These are phyloP conservation scores for Myxozyma mucilagina DNA, from an alignment of 805 yeast genomes.

Conservation along the genomic window DNA sequence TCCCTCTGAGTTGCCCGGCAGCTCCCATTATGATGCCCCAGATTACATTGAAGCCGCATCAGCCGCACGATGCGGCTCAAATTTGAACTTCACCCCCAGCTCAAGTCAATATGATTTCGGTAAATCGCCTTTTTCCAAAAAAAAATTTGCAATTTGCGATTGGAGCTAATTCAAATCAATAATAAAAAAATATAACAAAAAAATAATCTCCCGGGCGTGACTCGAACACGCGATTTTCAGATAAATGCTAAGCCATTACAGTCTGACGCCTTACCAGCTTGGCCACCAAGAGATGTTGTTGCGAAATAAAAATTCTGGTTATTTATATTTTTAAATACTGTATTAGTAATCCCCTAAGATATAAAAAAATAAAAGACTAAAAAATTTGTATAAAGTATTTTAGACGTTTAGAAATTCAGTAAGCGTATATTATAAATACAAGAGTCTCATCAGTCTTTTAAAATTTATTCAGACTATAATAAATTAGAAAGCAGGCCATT, in stretches of 20 bases:
- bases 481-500: too few relatives aligned
- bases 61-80: too few relatives aligned
- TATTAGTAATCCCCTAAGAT: not conserved
- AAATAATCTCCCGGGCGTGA: conserved; percentile 33
- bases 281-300: conserved; percentile 31
- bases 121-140: not conserved
- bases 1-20: too few relatives aligned
- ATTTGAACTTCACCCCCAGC: too few relatives aligned
- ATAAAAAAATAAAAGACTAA: not conserved
- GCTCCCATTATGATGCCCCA: too few relatives aligned
- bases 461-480: too few relatives aligned
- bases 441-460: too few relatives aligned
- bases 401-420: too few relatives aligned
- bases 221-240: conserved; percentile 36
- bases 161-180: not conserved
- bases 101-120: too few relatives aligned
- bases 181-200: not conserved
- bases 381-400: too few relatives aligned
- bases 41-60: too few relatives aligned
- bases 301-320: not conserved
- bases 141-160: not conserved
- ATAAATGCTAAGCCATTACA: conserved; percentile 26
- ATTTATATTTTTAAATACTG: not conserved
- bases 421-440: too few relatives aligned
- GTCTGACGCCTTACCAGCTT: conserved; percentile 36